Evolutionary conservation across 176 grass and related monocot species (phyloP), one percentile per base, ranked within the genome.

Genomic region (Saccharum spontaneum): DNA sequence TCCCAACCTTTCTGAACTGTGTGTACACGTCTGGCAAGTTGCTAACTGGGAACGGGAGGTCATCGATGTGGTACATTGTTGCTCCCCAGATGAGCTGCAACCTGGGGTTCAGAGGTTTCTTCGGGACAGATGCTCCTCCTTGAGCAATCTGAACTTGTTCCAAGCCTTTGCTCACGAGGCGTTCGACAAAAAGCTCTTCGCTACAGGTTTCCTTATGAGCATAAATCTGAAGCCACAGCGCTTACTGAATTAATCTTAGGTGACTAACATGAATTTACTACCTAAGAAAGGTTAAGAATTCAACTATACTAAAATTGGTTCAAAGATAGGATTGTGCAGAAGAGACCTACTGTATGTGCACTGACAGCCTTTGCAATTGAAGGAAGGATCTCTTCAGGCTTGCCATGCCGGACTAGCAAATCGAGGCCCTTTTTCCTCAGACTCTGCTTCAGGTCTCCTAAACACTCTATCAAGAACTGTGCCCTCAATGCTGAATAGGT

Each of bases 1-100:
- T 64, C n/a, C 4, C 39, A 77, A 94, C 93, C 89, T 98, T 98
- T 38, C 96, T 90, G 70, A 95, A 95, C 49, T 98, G 96, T 24
- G 93, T 95, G 81, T 98, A 98, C 3, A 95, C 85, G 40, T 98
- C 93, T 65, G 96, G 96, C 66, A 98, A 86, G 78, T 89, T 83
- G 60, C 24, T 81, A 37, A 85, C 57, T 0, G 77, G 45, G 86
- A 95, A 95, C 20, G 93, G 91, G 18, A 98, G 93, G 63, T 98
- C 96, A 72, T 98, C 93, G 1, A 88, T 77, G 48, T 98, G 96
- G 61, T 98, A 94, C 96, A 98, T 88, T 38, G 96, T 92, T 40
- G 83, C 59, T 76, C 93, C 96, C 93, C 96, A 95, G n/a, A 95
- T 88, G 75, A 98, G 89, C 78, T 90, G 87, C 71, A 98, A 75